Base-by-base conservation (phyloP, 2,329 filamentous ascomycete species). In the Aspergillus sp. region DNA sequence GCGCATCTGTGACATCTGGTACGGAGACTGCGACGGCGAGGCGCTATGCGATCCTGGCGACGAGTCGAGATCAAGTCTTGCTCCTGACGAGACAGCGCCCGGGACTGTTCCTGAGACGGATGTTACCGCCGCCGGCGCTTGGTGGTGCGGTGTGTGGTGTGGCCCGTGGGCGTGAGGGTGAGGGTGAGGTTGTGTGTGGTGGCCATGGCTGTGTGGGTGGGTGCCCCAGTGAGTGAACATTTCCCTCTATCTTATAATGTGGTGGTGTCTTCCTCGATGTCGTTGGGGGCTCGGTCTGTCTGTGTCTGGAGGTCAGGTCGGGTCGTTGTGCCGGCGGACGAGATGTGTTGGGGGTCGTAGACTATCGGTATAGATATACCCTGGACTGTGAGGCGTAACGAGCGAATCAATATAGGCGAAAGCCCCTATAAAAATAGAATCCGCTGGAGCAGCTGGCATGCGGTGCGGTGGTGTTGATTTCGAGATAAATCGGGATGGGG, bases 1-100 rank as follows among this genome's bases (percentile, higher is more conserved):
- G 59, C 63, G 66, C 45, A 68, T 52, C 53, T 66, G 65, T 2
- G 66, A 59, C 55, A 69, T 61, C 44, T 62, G 64, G 45, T 59
- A 66, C 14, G 65, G 57, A 11, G 64, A 55, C 15, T 61, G 57
- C n/a, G 62, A 49, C 14, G 63, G 41, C 14, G 62, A 47, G 6
- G 45, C 52, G 4, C 52, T 50, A 19, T 31, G 27, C 9, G 27
- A 12, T 11, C 27, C 27, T 31, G 58, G 41, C 1, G 62, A 50
- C 19, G 43, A 17, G 35, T 37, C 21, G 3, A 45, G 40, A 35
- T 47, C 52, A 8, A 54, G 52, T n/a, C 35, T 21, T 14, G 45
- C 47, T 41, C 52, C 21, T 9, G 52, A 17, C 3, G 52, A 41
- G 5, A 40, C 49, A 23, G 49, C 25, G 37, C 37, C 35, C 7